Percentiles rank a stretch among this genome's conserved stretches.
Conservation (phyloP, 148 eudicot genomes). For the Beta vulgaris region DNA sequence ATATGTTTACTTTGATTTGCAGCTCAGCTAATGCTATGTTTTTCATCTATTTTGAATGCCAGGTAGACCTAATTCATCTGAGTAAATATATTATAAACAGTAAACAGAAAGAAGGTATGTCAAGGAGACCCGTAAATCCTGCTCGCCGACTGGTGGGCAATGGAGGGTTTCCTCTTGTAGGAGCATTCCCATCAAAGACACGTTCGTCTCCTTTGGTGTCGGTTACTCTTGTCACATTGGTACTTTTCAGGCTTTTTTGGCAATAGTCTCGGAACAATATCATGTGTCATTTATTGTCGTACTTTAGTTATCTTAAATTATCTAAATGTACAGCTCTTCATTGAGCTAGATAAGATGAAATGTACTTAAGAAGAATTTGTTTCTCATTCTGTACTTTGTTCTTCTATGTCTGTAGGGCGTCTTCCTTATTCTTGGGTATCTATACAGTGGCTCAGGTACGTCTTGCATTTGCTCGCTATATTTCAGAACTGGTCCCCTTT, state of each 20-base stretch:
- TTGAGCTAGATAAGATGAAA: not conserved
- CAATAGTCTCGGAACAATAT: not conserved
- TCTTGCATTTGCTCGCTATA: conserved; percentile 3
- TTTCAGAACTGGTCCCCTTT: not conserved
- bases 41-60: conserved; percentile 5
- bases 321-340: not conserved
- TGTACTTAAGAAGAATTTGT: not conserved
- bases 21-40: conserved; percentile 20
- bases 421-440: conserved; percentile 68
- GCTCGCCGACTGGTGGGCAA: conserved; percentile 65
- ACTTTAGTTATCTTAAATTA: not conserved
- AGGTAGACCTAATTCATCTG: not conserved
- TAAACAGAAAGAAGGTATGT: conserved; percentile 42
- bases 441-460: conserved; percentile 87
- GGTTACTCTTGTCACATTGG: conserved; percentile 35
- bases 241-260: conserved; percentile 13
- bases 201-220: conserved; percentile 81
- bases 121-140: conserved; percentile 77
- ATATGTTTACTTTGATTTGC: not conserved
- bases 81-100: not conserved
- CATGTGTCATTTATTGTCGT: not conserved
- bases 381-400: not conserved
- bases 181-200: conserved; percentile 70
- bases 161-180: conserved; percentile 68
- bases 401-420: conserved; percentile 60